These are phyloP conservation scores for Epithemia pelagica DNA, from an alignment of 108 stramenopile genomes.

Conservation along the genomic window DNA sequence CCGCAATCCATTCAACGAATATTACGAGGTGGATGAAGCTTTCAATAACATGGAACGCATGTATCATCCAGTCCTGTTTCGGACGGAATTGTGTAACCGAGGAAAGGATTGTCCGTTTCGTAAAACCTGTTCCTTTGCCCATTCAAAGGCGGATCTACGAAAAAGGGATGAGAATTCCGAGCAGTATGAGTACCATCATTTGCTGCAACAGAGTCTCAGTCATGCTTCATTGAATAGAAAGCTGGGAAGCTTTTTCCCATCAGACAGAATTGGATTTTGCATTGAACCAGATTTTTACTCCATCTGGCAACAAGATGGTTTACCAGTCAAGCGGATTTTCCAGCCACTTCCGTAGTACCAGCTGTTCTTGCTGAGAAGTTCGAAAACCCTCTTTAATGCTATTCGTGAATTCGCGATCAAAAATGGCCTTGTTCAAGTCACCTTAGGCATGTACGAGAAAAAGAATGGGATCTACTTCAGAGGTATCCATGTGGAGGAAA, in stretches of 20 bases:
- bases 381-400: not conserved
- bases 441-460: not conserved
- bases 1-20: conserved; percentile 10
- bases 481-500: not conserved
- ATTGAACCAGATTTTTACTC: not conserved
- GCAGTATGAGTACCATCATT: not conserved
- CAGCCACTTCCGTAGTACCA: too few relatives aligned
- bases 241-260: not conserved
- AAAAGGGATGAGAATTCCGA: conserved; percentile 2
- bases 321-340: too few relatives aligned
- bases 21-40: not conserved
- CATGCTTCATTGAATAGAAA: not conserved
- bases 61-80: conserved; percentile 14
- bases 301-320: not conserved
- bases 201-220: not conserved
- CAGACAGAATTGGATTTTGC: not conserved
- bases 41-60: conserved; percentile 1
- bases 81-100: conserved; percentile 2
- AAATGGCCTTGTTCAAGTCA: not conserved
- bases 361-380: not conserved
- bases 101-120: not conserved
- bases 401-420: not conserved
- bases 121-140: conserved; percentile 7
- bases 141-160: conserved; percentile 7
- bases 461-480: not conserved